Percentiles rank a stretch among this genome's conserved stretches.
Conservation (phyloP, 345 rosid species). For the Corchorus capsularis region DNA sequence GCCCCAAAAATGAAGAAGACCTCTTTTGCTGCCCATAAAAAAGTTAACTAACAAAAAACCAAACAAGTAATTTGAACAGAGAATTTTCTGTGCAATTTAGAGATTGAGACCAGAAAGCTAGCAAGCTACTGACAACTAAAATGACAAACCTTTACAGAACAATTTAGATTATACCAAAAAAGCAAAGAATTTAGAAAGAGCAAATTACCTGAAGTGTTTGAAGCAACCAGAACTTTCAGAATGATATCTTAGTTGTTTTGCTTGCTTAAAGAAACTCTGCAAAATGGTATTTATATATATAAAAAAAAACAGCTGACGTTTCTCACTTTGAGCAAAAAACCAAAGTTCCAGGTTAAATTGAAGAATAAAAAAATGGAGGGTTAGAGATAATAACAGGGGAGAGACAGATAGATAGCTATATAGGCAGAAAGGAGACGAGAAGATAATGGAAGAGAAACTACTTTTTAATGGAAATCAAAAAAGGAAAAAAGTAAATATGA, state of each 20-base stretch:
- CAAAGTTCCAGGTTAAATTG: not conserved
- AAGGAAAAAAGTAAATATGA: not conserved
- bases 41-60: not conserved
- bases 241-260: not conserved
- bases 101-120: too few relatives aligned
- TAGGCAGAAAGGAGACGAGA: constrained; percentile 4
- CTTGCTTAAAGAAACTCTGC: constrained; percentile 1
- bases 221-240: not conserved
- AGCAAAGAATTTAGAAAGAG: not conserved
- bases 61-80: too few relatives aligned
- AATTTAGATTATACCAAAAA: not conserved
- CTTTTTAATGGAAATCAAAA: constrained; percentile 22
- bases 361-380: not conserved
- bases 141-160: not conserved
- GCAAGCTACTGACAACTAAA: not conserved
- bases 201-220: constrained; percentile 10
- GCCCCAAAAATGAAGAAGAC: not conserved
- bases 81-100: too few relatives aligned
- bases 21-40: not conserved
- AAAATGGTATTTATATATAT: not conserved
- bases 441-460: constrained; percentile 13
- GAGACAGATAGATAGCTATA: not conserved
- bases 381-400: not conserved
- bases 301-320: not conserved
- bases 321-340: not conserved